These are phyloP conservation scores for Fusarium proliferatum DNA, from an alignment of 2,329 filamentous ascomycete species.

Conservation along the genomic window DNA sequence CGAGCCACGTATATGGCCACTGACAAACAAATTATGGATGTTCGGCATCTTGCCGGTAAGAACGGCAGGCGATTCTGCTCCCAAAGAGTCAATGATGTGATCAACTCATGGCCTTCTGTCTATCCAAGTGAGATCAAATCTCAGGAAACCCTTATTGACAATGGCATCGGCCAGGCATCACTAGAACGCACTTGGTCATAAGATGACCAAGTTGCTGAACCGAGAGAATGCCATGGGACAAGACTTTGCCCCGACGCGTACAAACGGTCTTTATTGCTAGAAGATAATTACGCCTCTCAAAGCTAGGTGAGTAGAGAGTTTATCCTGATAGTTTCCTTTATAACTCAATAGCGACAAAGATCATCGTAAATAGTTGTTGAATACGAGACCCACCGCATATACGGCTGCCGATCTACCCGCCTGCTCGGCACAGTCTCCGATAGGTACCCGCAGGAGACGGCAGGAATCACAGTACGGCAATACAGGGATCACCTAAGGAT, in stretches of 20 bases:
- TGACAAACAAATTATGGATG: too few species aligned
- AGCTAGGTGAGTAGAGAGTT: too few species aligned
- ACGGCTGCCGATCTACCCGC: not conserved
- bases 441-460: not conserved
- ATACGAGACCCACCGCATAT: not conserved
- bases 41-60: not conserved
- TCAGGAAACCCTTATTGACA: not conserved
- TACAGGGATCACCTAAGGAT: not conserved
- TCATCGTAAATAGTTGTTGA: not conserved
- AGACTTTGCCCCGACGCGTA: too few species aligned
- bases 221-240: too few species aligned
- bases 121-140: not conserved
- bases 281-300: too few species aligned
- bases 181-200: not conserved
- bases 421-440: not conserved
- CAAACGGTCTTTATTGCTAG: too few species aligned
- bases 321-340: too few species aligned
- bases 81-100: not conserved
- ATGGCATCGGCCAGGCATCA: rapidly evolving
- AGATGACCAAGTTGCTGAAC: rapidly evolving
- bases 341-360: rapidly evolving
- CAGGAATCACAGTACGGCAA: not conserved
- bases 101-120: rapidly evolving
- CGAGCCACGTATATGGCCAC: too few species aligned
- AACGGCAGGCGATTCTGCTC: not conserved